Evolutionary conservation across 2,329 filamentous ascomycete species (phyloP).

Genomic region (Pseudocercospora macadamiae): DNA sequence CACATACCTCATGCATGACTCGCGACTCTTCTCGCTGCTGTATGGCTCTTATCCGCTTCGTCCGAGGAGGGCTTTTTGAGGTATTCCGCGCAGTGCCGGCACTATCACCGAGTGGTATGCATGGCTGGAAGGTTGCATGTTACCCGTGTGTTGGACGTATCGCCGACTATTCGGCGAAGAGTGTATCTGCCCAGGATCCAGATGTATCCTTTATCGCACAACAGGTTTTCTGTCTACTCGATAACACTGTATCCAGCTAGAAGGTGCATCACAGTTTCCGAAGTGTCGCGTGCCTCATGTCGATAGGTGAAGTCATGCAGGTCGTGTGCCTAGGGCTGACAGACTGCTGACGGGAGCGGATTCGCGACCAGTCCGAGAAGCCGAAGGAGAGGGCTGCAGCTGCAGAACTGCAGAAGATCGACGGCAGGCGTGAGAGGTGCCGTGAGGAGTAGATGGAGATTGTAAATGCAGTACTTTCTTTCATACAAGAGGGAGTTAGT

Average conservation of each 20-base stretch:
- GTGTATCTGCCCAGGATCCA: no score
- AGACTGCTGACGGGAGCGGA: background rate
- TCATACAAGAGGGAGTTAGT: no score
- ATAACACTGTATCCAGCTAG: background rate
- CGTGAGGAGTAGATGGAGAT: no score
- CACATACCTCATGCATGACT: background rate
- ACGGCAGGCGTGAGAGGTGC: no score
- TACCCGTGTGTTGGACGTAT: background rate
- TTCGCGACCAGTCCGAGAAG: background rate
- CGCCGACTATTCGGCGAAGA: no score
- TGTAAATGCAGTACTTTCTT: no score
- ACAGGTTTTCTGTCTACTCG: background rate
- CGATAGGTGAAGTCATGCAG: background rate
- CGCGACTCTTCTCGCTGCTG: background rate
- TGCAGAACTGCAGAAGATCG: no score
- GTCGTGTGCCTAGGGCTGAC: background rate
- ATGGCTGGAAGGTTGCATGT: background rate
- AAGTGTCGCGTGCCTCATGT: background rate
- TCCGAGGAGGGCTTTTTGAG: background rate
- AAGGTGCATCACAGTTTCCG: background rate
- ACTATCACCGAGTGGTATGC: background rate
- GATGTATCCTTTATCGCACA: background rate
- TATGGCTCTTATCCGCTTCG: background rate
- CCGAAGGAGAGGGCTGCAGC: background rate
- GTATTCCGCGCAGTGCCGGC: background rate